Conservation (phyloP, 192 early-diverging fungal genomes). For the Mortierella claussenii region DNA sequence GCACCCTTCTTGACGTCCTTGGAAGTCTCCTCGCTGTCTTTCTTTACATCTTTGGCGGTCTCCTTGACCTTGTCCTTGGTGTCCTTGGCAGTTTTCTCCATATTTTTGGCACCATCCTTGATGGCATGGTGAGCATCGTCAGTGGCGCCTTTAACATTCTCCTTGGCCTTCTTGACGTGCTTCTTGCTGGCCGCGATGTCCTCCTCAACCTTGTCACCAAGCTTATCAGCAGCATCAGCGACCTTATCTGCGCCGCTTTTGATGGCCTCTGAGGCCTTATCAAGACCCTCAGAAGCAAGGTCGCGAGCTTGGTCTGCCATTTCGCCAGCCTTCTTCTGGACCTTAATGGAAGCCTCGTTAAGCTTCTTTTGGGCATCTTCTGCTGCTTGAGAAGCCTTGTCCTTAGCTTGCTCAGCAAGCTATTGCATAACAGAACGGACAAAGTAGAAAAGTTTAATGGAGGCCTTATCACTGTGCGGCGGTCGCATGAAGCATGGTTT, state of each 20-base stretch:
- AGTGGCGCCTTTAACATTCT: conserved; percentile 1
- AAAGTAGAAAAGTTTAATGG: no score
- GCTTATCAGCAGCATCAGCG: conserved; percentile 18
- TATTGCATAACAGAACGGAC: background rate
- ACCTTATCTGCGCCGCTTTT: conserved; percentile 18
- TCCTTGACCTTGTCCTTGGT: conserved; percentile 13
- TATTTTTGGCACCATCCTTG: conserved; percentile 21
- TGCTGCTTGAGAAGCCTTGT: conserved; percentile 20
- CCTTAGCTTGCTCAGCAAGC: conserved; percentile 39
- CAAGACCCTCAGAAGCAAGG: conserved; percentile 33
- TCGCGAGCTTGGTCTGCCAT: conserved; percentile 36
- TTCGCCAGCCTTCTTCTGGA: conserved; percentile 33
- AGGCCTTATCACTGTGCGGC: no score
- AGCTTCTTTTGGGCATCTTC: conserved; percentile 18
- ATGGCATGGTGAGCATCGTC: conserved; percentile 9
- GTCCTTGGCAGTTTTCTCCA: conserved; percentile 3
- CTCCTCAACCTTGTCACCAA: conserved; percentile 23
- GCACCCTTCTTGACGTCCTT: conserved; percentile 20
- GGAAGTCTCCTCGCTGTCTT: conserved; percentile 13
- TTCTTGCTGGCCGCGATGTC: conserved; percentile 14
- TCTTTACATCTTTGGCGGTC: conserved; percentile 7
- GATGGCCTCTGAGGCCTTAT: conserved; percentile 20
- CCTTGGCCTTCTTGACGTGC: conserved; percentile 12
- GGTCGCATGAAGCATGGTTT: no score
- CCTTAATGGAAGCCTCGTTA: conserved; percentile 9